Conservation (phyloP, 148 eudicot species). For the Pouteria glomerata region DNA sequence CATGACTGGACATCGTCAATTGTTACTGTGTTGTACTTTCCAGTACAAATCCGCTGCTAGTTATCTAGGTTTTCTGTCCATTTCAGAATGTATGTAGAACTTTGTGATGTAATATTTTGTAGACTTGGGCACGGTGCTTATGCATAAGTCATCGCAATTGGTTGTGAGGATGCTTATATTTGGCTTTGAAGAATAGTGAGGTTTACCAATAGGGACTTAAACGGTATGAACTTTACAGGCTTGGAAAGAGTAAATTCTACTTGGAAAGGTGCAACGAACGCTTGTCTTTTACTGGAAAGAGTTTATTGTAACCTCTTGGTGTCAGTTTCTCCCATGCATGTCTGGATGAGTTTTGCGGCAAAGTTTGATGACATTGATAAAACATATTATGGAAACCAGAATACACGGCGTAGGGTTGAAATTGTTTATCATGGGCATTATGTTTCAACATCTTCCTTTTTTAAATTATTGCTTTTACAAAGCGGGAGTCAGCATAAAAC, state of each 20-base stretch:
- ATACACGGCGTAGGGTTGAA: neutral
- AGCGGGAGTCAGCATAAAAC: constrained; percentile 1
- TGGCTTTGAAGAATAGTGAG: neutral
- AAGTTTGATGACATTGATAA: constrained; percentile 12
- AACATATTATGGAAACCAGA: neutral
- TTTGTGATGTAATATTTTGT: neutral
- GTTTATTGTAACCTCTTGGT: neutral
- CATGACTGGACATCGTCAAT: too few species aligned
- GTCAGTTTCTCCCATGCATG: neutral
- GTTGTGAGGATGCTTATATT: neutral
- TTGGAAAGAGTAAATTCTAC: neutral
- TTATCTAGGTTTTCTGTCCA: neutral
- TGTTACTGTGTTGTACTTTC: too few species aligned
- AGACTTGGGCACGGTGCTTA: neutral
- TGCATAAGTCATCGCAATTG: neutral
- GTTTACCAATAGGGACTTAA: neutral
- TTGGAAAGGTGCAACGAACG: neutral
- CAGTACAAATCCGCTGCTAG: too few species aligned
- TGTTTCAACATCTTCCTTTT: neutral
- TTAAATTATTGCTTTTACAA: constrained; percentile 10
- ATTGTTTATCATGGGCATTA: neutral
- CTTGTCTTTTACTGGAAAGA: neutral
- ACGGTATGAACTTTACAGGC: neutral
- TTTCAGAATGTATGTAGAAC: neutral
- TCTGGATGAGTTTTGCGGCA: constrained; percentile 5